These are phyloP conservation scores for Atkinsonella hypoxylon DNA, from an alignment of 2,329 filamentous ascomycete genomes.

Conservation along the genomic window DNA sequence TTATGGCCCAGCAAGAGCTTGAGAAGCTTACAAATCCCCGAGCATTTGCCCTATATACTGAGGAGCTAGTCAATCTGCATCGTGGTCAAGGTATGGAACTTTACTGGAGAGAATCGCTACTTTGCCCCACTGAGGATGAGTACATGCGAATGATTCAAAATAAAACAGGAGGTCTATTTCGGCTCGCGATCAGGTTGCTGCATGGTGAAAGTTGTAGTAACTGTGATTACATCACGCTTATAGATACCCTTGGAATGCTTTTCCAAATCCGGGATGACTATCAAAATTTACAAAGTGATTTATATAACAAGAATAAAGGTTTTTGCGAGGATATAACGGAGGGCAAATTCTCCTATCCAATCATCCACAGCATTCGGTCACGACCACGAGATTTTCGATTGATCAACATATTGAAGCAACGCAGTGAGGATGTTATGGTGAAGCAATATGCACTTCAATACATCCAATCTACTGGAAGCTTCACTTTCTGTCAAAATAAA, in stretches of 20 bases:
- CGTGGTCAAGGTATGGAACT: slow-evolving; percentile 77
- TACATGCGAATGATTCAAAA: slow-evolving; percentile 79
- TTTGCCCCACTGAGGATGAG: slow-evolving; percentile 67
- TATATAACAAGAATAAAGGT: slow-evolving; percentile 6
- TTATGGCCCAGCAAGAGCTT: slow-evolving; percentile 25
- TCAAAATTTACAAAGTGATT: slow-evolving; percentile 5
- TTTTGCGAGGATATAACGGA: slow-evolving; percentile 7
- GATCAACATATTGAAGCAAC: slow-evolving; percentile 5
- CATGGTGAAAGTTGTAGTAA: slow-evolving; percentile 43
- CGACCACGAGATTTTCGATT: slow-evolving; percentile 2
- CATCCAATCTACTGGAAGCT: slow-evolving; percentile 5
- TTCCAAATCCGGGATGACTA: slow-evolving; percentile 9
- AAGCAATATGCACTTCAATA: slow-evolving; percentile 4
- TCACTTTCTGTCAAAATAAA: slow-evolving; percentile 1
- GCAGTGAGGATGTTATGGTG: slow-evolving; percentile 2
- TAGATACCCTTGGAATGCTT: slow-evolving; percentile 1
- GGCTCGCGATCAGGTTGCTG: slow-evolving; percentile 72
- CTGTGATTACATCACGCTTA: slow-evolving; percentile 4
- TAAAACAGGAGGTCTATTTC: slow-evolving; percentile 73
- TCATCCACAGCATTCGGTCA: slow-evolving; percentile 7
- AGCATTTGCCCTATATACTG: slow-evolving; percentile 57
- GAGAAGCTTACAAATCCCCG: slow-evolving; percentile 48
- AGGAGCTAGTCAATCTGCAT: slow-evolving; percentile 69
- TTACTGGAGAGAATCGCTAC: slow-evolving; percentile 70
- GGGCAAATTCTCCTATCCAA: slow-evolving; percentile 8